Evolutionary conservation across 2,329 filamentous ascomycete genomes (phyloP).

Genomic region (Tolypocladium nubicola): DNA sequence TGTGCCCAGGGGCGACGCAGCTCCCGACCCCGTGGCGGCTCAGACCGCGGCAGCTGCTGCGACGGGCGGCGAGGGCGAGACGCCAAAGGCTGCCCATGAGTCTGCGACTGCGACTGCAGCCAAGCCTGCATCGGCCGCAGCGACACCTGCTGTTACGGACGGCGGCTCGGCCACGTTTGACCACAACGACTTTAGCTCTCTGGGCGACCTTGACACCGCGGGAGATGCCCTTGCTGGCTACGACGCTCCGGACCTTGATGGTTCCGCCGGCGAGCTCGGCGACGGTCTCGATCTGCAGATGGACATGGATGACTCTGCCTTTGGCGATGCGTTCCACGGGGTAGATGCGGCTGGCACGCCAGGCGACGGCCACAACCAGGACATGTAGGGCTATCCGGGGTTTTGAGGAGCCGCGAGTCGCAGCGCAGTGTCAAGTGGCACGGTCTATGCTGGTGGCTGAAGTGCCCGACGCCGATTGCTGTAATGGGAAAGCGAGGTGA

Average conservation of each 20-base stretch:
- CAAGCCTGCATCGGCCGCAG: slow-evolving; percentile 34
- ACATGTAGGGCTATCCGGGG: slow-evolving; percentile 15
- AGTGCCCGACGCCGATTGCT: neutral
- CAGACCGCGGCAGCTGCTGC: neutral
- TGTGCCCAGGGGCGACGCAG: slow-evolving; percentile 51
- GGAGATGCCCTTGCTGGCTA: slow-evolving; percentile 62
- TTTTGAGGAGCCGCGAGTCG: neutral
- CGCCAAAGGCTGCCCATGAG: slow-evolving; percentile 7
- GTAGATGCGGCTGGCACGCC: slow-evolving; percentile 33
- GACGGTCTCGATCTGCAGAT: slow-evolving; percentile 50
- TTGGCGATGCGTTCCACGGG: slow-evolving; percentile 72
- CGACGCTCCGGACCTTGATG: slow-evolving; percentile 43
- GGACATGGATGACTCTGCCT: slow-evolving; percentile 70
- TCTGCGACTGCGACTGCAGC: slow-evolving; percentile 18
- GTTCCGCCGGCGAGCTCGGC: slow-evolving; percentile 33
- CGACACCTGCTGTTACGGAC: slow-evolving; percentile 32
- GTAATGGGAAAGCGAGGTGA: neutral
- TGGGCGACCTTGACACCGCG: slow-evolving; percentile 58
- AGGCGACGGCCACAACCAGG: slow-evolving; percentile 20
- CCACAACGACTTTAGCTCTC: slow-evolving; percentile 50
- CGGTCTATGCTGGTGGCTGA: neutral
- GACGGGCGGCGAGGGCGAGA: slow-evolving; percentile 3
- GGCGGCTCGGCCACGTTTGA: slow-evolving; percentile 35
- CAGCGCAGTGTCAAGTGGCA: neutral
- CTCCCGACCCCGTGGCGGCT: slow-evolving; percentile 21